Evolutionary conservation across 345 rosid species (phyloP).

Genomic region (Camelina sativa): DNA sequence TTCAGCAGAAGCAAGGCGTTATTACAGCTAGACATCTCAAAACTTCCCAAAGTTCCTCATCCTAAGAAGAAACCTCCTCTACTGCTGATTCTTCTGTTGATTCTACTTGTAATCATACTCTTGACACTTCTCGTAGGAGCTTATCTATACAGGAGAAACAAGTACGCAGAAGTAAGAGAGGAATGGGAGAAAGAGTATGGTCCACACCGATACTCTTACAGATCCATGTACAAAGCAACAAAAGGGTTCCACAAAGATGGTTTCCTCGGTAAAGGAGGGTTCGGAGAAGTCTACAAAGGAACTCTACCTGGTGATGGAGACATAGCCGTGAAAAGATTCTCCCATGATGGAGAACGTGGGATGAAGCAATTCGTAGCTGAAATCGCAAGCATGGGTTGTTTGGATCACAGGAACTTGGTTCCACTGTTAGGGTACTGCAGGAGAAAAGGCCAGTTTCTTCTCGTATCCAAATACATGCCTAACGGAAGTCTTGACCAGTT

Average conservation of each 20-base stretch:
- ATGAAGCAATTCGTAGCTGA: constrained; percentile 58
- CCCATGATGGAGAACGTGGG: constrained; percentile 54
- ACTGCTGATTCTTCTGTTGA: constrained; percentile 31
- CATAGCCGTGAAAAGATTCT: constrained; percentile 62
- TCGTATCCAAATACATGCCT: constrained; percentile 58
- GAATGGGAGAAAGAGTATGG: constrained; percentile 70
- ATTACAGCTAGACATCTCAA: constrained; percentile 52
- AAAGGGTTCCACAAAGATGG: constrained; percentile 60
- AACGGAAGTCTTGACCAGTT: constrained; percentile 60
- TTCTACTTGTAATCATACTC: constrained; percentile 30
- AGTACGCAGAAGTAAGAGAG: constrained; percentile 59
- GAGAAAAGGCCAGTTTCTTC: constrained; percentile 52
- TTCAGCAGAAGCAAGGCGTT: constrained; percentile 52
- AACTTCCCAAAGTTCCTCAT: constrained; percentile 59
- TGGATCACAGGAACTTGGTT: constrained; percentile 59
- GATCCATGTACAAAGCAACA: constrained; percentile 58
- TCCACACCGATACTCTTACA: constrained; percentile 61
- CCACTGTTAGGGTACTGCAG: constrained; percentile 57
- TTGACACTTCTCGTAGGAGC: constrained; percentile 28
- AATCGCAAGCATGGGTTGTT: constrained; percentile 51
- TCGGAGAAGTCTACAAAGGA: constrained; percentile 69
- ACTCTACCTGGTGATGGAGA: constrained; percentile 43
- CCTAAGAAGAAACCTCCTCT: background rate
- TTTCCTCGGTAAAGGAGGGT: constrained; percentile 62
- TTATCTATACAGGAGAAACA: constrained; percentile 48